Evolutionary conservation across 495 filamentous ascomycete genomes (phyloP).

Genomic region (Hypoxylon fuscum): DNA sequence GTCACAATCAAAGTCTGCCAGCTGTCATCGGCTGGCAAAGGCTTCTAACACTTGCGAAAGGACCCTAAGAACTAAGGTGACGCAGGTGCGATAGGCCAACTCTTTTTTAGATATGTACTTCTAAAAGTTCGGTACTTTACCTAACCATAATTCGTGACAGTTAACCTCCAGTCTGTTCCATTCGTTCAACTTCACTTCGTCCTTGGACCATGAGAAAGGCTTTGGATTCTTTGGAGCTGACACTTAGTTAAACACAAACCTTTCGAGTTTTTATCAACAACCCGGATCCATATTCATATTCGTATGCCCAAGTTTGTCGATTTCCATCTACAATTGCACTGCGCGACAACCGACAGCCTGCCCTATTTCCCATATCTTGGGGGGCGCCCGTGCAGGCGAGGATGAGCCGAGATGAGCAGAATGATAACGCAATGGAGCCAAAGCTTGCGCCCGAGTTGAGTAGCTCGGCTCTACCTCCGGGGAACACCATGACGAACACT

Average conservation of each 20-base stretch:
- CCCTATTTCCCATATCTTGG: constrained; percentile 2
- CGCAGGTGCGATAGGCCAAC: constrained; percentile 15
- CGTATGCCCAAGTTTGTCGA: neutral
- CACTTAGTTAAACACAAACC: constrained; percentile 1
- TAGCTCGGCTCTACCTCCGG: constrained; percentile 14
- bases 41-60: constrained; percentile 29
- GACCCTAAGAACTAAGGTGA: neutral
- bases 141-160: constrained; percentile 21
- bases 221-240: constrained; percentile 13
- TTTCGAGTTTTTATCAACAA: constrained; percentile 2
- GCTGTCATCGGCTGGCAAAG: constrained; percentile 27
- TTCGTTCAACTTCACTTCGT: neutral
- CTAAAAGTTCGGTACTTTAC: too few species aligned
- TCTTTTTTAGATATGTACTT: too few species aligned
- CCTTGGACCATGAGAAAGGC: constrained; percentile 21
- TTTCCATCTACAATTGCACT: constrained; percentile 6
- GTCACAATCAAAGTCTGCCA: constrained; percentile 35
- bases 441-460: constrained; percentile 35
- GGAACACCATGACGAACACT: constrained; percentile 17
- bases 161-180: neutral
- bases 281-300: neutral
- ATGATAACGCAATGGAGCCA: constrained; percentile 48
- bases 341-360: constrained; percentile 6
- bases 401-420: constrained; percentile 58
- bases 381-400: constrained; percentile 44